A percentile compares a stretch with the other conserved stretches of the same genome.
Conservation (phyloP, 2,329 filamentous ascomycete species). For the Microsporum ferrugineum region DNA sequence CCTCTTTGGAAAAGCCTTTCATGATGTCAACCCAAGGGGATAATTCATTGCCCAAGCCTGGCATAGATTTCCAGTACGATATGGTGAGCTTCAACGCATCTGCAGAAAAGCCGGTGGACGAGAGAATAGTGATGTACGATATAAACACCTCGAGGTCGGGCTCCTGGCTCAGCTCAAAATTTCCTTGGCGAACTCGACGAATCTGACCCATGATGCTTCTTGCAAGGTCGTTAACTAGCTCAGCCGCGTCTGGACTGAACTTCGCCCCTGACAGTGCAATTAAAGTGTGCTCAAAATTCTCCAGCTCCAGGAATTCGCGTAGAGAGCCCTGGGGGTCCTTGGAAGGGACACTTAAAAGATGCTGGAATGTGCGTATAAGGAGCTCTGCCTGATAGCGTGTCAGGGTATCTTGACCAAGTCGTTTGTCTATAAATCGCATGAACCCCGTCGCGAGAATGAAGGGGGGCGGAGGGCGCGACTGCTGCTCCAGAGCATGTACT, state of each 20-base stretch:
- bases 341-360: conserved; percentile 36
- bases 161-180: neutral
- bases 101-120: conserved; percentile 43
- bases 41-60: neutral
- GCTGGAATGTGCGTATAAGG: conserved; percentile 47
- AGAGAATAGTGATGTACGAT: conserved; percentile 41
- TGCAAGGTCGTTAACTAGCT: conserved; percentile 31
- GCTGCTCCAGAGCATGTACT: conserved; percentile 50
- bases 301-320: conserved; percentile 25
- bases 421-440: conserved; percentile 51
- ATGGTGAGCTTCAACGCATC: conserved; percentile 43
- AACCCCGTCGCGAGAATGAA: conserved; percentile 56
- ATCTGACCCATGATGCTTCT: conserved; percentile 28
- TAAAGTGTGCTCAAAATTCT: conserved; percentile 32
- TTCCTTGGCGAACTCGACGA: conserved; percentile 9
- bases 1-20: conserved; percentile 42
- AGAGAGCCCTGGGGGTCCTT: conserved; percentile 8
- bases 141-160: conserved; percentile 29
- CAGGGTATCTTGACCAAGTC: conserved; percentile 40
- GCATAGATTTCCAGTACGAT: conserved; percentile 24
- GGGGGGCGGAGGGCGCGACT: conserved; percentile 52
- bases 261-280: conserved; percentile 28
- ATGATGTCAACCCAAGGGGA: conserved; percentile 43
- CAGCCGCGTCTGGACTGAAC: conserved; percentile 27
- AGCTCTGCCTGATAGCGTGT: conserved; percentile 56